Base-by-base conservation (phyloP, 2,329 filamentous ascomycete species). In the Pyrenophora teres region DNA sequence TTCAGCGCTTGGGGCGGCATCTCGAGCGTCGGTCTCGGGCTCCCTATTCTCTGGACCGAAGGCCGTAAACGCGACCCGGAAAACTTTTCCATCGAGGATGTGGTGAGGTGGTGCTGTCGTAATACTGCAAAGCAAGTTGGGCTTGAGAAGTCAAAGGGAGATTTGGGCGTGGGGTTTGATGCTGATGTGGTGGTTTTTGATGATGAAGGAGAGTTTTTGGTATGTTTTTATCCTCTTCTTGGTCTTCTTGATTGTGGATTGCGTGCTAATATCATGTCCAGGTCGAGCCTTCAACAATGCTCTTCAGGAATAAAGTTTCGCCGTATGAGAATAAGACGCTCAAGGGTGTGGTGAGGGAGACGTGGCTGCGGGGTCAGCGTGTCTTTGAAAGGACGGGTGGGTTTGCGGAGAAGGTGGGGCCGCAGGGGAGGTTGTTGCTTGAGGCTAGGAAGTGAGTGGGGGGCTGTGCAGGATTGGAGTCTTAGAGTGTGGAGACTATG, bases 1-100 rank as follows among this genome's bases (percentile, higher is more conserved):
- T 94, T 97, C 76, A 86, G 88, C 3, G 92, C 92, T 1, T 99
- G 94, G 94, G 94, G 94, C 46, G 94, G 94, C 12, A 96, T 99
- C 67, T 93, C 90, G 3, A 94, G 89, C 4, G 93, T 99, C 15
- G 94, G 94, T 0, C 83, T 99, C 1, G 94, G 94, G 0, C 81
- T 99, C 3, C 90, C 91, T 4, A 96, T 99, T 59, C 81, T 99
- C 5, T 88, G 92, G 85, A 92, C 90, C 0, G 86, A 91, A 38
- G 82, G 89, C 27, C 79, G 81, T 69, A 81, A 84, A 57, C 82
- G 89, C 35, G 77, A 83, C 37, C 71, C 72, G 52, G 75, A 21
- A 5, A 21, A 76, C 74, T 77, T 81, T 46, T 80, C 79, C 33
- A 78, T 97, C 18, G 80, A 89, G 52, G 90, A 97, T 66, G 87